phyloP scores from a whole-genome alignment of 2,329 filamentous ascomycete species.

The Xylogone sp. region DNA sequence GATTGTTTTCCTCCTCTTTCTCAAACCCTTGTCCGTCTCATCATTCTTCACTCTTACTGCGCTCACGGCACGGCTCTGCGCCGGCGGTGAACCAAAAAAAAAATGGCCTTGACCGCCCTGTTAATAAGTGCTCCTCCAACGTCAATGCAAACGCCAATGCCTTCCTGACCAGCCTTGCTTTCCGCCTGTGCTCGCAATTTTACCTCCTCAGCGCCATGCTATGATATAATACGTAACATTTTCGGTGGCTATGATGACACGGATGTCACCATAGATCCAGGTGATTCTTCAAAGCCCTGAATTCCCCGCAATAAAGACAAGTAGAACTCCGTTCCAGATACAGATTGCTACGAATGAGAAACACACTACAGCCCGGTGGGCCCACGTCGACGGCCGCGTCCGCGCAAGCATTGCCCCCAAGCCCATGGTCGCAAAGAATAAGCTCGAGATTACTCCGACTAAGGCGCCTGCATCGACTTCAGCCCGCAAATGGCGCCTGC shows the following conservation, averaged over 20 bases:
- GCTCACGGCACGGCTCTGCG: too few relatives aligned
- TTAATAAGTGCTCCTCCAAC: too few relatives aligned
- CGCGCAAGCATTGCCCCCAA: constrained; percentile 56
- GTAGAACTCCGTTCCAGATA: constrained; percentile 45
- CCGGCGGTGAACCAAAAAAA: too few relatives aligned
- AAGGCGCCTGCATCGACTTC: constrained; percentile 72
- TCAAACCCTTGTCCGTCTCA: too few relatives aligned
- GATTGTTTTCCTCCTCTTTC: too few relatives aligned
- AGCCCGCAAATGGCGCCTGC: constrained; percentile 61
- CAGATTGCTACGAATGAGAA: constrained; percentile 42
- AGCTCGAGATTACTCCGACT: constrained; percentile 62
- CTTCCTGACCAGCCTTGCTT: too few relatives aligned
- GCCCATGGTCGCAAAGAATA: constrained; percentile 60
- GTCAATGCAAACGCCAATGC: too few relatives aligned
- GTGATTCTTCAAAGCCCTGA: constrained; percentile 1
- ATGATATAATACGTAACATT: not conserved
- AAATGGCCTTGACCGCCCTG: too few relatives aligned
- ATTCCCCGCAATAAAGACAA: constrained; percentile 47
- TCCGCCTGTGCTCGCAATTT: not conserved
- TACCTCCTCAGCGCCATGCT: not conserved
- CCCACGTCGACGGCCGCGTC: constrained; percentile 37
- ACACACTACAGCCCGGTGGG: constrained; percentile 41
- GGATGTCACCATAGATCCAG: not conserved
- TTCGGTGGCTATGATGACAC: not conserved
- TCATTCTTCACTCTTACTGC: too few relatives aligned